Evolutionary conservation across 2,329 filamentous ascomycete species (phyloP), one percentile per base, ranked within the genome.

Genomic region (Diaporthe citriasiana): DNA sequence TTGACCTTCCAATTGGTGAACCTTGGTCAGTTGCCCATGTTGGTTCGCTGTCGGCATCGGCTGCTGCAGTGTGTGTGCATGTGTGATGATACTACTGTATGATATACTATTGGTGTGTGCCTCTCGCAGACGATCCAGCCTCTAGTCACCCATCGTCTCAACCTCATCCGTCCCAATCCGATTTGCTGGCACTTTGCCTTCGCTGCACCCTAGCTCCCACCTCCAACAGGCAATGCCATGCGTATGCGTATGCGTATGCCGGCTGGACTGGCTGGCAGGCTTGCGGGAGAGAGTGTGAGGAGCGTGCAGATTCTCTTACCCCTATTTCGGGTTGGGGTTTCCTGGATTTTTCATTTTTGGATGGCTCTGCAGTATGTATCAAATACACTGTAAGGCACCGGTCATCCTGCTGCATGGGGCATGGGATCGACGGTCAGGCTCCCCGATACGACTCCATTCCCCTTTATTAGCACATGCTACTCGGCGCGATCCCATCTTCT

Each of bases 341-440:
- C 35, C 33, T 19, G 4, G 4, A 51, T 51, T 40, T 27, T 30
- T 51, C 33, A 25, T 68, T 38, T 53, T 22, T 53, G n/a, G 47
- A 68, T 25, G 15, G 33, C 63, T 68, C 47, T 68, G 63, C 45
- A 68, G 40, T 30, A 40, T 53, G 63, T 68, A 22, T 68, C 63
- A 68, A 68, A 53, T 68, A 38, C n/a, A n/a, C n/a, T n/a, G n/a
- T 66, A 68, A 40, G 63, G 33, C 63, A 27, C n/a, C 47, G 47
- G 33, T 22, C 10, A 25, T 27, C 47, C 63, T 68, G 25, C 63
- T 53, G 63, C 63, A 53, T 40, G 63, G 63, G 47, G 63, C 63
- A 68, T 5, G n/a, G 47, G 63, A 68, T 68, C 63, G 47, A 68
- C 63, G 63, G 63, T 40, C 63, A 9, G 63, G 47, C 63, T 68